These are phyloP conservation scores for Sergeia podlipaevii DNA, from an alignment of 208 protist genomes.

Conservation along the genomic window DNA sequence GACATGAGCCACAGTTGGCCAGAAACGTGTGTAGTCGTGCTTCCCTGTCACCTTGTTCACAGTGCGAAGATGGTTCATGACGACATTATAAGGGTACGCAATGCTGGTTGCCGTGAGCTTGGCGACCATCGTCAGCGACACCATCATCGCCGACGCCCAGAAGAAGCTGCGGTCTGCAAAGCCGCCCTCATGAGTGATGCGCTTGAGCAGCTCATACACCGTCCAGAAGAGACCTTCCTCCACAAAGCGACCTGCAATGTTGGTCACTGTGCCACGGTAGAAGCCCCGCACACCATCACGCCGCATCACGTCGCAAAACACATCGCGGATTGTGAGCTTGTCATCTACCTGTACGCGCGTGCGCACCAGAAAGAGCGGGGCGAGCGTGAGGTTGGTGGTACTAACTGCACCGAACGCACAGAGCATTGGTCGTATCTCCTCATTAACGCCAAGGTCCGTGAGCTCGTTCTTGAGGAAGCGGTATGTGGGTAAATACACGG, in stretches of 20 bases:
- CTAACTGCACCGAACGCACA: constrained; percentile 75
- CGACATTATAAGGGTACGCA: constrained; percentile 89
- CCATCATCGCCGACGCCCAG: constrained; percentile 54
- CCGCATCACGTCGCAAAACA: constrained; percentile 58
- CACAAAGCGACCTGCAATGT: constrained; percentile 78
- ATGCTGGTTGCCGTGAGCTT: constrained; percentile 71
- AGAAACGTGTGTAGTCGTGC: constrained; percentile 61
- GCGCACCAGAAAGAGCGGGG: constrained; percentile 85
- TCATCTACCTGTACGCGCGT: constrained; percentile 86
- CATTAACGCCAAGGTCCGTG: constrained; percentile 31
- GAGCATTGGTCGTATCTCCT: constrained; percentile 42
- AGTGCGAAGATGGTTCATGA: constrained; percentile 87
- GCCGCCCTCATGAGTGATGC: constrained; percentile 50
- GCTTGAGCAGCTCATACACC: constrained; percentile 85
- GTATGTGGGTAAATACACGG: constrained; percentile 85
- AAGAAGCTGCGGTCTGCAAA: constrained; percentile 55
- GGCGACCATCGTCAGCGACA: constrained; percentile 76
- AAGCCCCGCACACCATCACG: constrained; percentile 72
- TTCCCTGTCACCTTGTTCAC: constrained; percentile 77
- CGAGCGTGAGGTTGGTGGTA: constrained; percentile 66
- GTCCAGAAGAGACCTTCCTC: constrained; percentile 89
- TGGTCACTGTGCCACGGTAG: constrained; percentile 85
- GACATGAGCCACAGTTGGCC: constrained; percentile 70
- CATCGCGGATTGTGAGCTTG: constrained; percentile 65
- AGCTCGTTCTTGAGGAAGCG: constrained; percentile 62